A percentile compares a stretch with the other conserved stretches of the same genome.
phyloP scores from a whole-genome alignment of 495 filamentous ascomycete genomes.

The Hamigera avellanea region DNA sequence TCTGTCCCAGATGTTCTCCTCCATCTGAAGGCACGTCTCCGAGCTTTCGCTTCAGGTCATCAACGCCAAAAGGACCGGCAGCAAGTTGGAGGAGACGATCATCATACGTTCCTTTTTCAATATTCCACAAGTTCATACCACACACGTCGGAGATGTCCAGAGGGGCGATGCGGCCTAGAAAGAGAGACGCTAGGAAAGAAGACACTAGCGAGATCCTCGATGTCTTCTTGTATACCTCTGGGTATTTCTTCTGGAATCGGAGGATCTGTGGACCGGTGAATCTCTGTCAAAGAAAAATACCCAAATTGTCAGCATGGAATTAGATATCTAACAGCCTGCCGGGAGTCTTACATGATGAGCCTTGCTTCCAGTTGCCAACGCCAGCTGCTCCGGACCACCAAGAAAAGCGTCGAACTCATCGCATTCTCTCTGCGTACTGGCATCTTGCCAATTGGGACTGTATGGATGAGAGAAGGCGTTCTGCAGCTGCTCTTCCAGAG shows the following conservation, averaged over 20 bases:
- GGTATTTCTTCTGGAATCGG: conserved; percentile 67
- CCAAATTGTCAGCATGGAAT: conserved; percentile 3
- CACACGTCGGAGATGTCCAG: conserved; percentile 93
- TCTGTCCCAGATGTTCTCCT: conserved; percentile 60
- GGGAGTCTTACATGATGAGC: conserved; percentile 74
- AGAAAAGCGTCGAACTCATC: conserved; percentile 70
- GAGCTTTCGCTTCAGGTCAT: conserved; percentile 65
- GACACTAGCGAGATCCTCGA: conserved; percentile 85
- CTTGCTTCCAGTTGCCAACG: conserved; percentile 73
- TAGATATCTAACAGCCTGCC: not conserved
- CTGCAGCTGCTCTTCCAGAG: conserved; percentile 58
- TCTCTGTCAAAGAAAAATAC: conserved; percentile 45
- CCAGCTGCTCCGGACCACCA: conserved; percentile 53
- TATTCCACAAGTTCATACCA: conserved; percentile 96
- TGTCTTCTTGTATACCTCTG: conserved; percentile 68
- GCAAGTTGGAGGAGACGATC: conserved; percentile 63
- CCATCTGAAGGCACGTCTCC: conserved; percentile 71
- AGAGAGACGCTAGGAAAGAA: conserved; percentile 85
- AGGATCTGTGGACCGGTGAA: conserved; percentile 98
- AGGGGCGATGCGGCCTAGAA: conserved; percentile 74
- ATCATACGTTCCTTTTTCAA: conserved; percentile 59
- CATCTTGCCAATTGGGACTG: conserved; percentile 96
- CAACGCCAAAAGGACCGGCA: conserved; percentile 55
- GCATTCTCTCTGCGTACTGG: conserved; percentile 84
- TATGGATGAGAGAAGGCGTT: conserved; percentile 73